Evolutionary conservation across 2,329 filamentous ascomycete genomes (phyloP).

Genomic region (Exophiala alcalophila): DNA sequence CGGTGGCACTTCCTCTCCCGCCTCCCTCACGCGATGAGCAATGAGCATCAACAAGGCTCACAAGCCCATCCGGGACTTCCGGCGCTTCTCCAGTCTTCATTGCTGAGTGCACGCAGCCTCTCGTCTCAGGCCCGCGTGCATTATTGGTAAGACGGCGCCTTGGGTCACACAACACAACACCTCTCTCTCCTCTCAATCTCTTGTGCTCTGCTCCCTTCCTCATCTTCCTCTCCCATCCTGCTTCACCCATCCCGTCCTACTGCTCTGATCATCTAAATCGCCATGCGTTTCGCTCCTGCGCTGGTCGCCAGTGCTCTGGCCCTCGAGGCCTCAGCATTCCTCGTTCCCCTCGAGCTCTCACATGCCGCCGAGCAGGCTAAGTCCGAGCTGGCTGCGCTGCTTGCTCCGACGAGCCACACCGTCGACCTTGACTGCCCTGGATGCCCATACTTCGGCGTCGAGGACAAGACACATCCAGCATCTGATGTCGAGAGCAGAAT

Average conservation of each 20-base stretch:
- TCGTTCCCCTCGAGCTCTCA: constrained; percentile 27
- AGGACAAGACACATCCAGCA: constrained; percentile 10
- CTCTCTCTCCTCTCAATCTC: neutral
- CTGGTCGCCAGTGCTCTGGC: constrained; percentile 28
- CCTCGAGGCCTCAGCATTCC: constrained; percentile 27
- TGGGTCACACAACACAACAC: too few species aligned
- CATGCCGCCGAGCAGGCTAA: constrained; percentile 21
- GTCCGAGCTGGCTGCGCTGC: constrained; percentile 14
- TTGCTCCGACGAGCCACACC: constrained; percentile 10
- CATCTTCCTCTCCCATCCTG: neutral
- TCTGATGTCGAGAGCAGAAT: constrained; percentile 26
- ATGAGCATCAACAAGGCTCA: too few species aligned
- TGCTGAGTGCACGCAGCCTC: too few species aligned
- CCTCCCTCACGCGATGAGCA: too few species aligned
- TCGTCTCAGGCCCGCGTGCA: too few species aligned
- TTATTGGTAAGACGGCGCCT: too few species aligned
- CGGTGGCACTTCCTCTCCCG: too few species aligned
- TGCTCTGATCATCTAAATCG: neutral
- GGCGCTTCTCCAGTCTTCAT: too few species aligned
- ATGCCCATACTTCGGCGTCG: constrained; percentile 25
- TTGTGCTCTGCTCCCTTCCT: neutral
- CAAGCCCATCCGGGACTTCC: too few species aligned
- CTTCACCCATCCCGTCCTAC: neutral
- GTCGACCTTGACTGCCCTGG: constrained; percentile 28
- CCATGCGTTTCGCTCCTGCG: constrained; percentile 26